Conservation (phyloP, 2,329 filamentous ascomycete genomes). For the Hypoxylon sp. region DNA sequence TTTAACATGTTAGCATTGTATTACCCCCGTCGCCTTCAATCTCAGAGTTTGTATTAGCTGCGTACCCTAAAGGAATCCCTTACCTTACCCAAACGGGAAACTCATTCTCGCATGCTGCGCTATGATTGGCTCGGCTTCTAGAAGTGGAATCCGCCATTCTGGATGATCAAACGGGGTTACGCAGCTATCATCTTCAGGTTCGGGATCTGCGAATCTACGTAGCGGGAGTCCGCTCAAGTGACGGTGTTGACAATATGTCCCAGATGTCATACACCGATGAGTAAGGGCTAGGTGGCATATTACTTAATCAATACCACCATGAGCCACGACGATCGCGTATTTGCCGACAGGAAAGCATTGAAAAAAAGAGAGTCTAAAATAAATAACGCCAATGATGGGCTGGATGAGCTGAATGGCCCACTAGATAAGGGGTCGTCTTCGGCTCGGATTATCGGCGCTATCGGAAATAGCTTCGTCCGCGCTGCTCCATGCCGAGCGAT, state of each 20-base stretch:
- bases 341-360: not conserved
- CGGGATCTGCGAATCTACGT: not conserved
- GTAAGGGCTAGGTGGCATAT: not conserved
- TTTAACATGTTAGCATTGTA: not conserved
- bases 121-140: slow-evolving; percentile 4
- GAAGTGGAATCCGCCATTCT: not conserved
- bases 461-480: slow-evolving; percentile 1
- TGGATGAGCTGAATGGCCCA: slow-evolving; percentile 1
- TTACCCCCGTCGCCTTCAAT: not conserved
- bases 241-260: slow-evolving; percentile 1
- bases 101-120: not conserved
- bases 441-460: slow-evolving; percentile 2
- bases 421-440: not conserved
- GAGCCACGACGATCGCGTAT: not conserved
- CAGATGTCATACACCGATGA: not conserved
- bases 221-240: slow-evolving; percentile 3
- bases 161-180: not conserved
- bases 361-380: not conserved
- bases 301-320: slow-evolving; percentile 5
- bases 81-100: slow-evolving; percentile 11
- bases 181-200: not conserved
- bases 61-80: not conserved
- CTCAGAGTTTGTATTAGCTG: not conserved
- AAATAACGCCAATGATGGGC: not conserved
- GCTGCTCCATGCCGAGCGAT: not conserved